Percentiles rank a stretch among this genome's conserved stretches.
phyloP scores from a whole-genome alignment of 805 yeast species.

The Candida bentonensis region DNA sequence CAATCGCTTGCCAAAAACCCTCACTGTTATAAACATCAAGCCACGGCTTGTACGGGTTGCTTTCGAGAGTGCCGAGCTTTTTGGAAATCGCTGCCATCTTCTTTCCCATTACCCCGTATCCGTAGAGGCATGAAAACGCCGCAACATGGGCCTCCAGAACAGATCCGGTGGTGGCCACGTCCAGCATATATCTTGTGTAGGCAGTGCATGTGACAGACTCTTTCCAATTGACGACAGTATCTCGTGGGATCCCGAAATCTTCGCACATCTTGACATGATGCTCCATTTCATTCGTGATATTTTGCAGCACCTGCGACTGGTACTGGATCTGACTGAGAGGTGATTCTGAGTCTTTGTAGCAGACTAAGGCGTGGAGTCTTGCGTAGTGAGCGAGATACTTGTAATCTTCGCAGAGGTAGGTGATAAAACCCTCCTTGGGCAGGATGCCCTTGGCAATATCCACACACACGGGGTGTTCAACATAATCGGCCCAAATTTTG shows the following conservation, averaged over 20 bases:
- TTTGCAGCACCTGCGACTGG: slow-evolving; percentile 8
- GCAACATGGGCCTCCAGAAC: slow-evolving; percentile 57
- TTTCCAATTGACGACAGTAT: slow-evolving; percentile 30
- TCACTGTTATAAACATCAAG: not conserved
- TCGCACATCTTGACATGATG: slow-evolving; percentile 40
- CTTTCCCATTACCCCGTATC: slow-evolving; percentile 27
- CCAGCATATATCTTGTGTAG: slow-evolving; percentile 46
- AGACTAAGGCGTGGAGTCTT: slow-evolving; percentile 48
- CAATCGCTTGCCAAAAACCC: not conserved
- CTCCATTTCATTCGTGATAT: slow-evolving; percentile 40
- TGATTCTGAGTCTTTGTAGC: slow-evolving; percentile 37
- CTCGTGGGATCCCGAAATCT: slow-evolving; percentile 25
- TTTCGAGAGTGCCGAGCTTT: not conserved
- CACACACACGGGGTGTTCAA: not conserved
- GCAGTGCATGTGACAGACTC: slow-evolving; percentile 44
- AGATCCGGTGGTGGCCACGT: slow-evolving; percentile 39
- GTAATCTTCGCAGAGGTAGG: slow-evolving; percentile 45
- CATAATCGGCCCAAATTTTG: not conserved
- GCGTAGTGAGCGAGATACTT: slow-evolving; percentile 57
- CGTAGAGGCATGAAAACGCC: slow-evolving; percentile 62
- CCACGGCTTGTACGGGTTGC: not conserved
- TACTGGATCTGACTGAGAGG: slow-evolving; percentile 30
- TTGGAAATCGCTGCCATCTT: not conserved
- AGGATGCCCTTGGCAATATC: slow-evolving; percentile 38
- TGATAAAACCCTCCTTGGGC: slow-evolving; percentile 31